Base-by-base conservation (phyloP, 768 basidiomycete species). In the Sporobolomyces phaffii region DNA sequence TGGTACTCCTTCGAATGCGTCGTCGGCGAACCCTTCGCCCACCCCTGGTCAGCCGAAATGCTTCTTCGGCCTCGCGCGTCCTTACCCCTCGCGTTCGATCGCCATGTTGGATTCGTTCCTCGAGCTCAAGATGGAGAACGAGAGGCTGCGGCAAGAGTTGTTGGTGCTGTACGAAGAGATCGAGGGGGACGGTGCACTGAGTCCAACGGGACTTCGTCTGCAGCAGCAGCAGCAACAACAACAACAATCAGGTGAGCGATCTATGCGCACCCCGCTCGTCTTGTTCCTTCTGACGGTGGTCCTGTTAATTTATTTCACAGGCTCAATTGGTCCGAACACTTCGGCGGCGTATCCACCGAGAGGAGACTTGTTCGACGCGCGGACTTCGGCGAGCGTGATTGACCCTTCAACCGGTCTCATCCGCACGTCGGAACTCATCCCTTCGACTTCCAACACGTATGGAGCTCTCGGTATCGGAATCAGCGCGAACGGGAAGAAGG, bases 101-200 rank as follows among this genome's bases (percentile, higher is more conserved):
- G 84, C 86, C 40, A 84, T 86, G 87, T 73, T 81, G 48, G 80
- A 81, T 65, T 76, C 78, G 26, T 82, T 80, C 69, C 73, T 96
- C 38, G 91, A 94, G 74, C 83, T 94, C 53, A 92, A 91, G 77
- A 80, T 87, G 62, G 90, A 93, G 79, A 91, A 96, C 76, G 87
- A 90, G 76, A 83, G 85, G 22, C 78, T 96, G 47, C 82, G 87
- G 70, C 83, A 83, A 65, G 84, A 85, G 60, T 71, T 78, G 50
- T 58, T 70, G 54, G 62, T 71, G n/a, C 48, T 73, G 53, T 74
- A 74, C 64, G 59, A 68, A 56, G 73, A 75, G 47, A 68, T 73
- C 29, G 73, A 74, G 43, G 73, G 64, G 18, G 68, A 68, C 8
- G 63, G 47, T 14, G 20, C 60, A 15, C 24, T 20, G 22, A 44